phyloP scores from a whole-genome alignment of 2,329 filamentous ascomycete genomes.

The Aspergillus candidus region DNA sequence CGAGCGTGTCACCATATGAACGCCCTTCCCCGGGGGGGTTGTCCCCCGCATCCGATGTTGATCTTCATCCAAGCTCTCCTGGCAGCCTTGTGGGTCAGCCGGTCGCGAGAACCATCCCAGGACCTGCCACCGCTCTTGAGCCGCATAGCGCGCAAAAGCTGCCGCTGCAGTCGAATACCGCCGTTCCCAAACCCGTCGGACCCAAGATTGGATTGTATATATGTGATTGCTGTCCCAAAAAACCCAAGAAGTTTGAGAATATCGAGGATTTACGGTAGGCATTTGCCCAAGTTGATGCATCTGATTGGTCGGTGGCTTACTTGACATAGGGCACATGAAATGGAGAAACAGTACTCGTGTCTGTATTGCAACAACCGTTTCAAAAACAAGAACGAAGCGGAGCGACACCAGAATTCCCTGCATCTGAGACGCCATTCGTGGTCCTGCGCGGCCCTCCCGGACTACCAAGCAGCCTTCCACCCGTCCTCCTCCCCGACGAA shows the following conservation, averaged over 20 bases:
- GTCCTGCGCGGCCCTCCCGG: constrained; percentile 81
- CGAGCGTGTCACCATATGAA: constrained; percentile 58
- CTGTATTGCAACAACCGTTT: constrained; percentile 89
- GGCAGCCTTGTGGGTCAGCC: constrained; percentile 34
- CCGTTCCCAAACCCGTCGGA: constrained; percentile 27
- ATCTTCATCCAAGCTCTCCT: constrained; percentile 44
- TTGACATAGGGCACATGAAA: constrained; percentile 66
- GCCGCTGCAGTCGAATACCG: constrained; percentile 35
- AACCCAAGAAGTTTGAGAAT: constrained; percentile 90
- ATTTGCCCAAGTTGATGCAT: constrained; percentile 11
- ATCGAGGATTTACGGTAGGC: constrained; percentile 78
- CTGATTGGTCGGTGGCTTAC: neutral
- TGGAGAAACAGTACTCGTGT: constrained; percentile 95
- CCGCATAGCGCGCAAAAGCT: constrained; percentile 44
- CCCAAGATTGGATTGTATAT: constrained; percentile 56
- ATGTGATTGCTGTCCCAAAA: constrained; percentile 95
- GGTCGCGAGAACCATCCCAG: constrained; percentile 31
- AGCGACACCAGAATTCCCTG: constrained; percentile 91
- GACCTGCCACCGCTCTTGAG: constrained; percentile 31
- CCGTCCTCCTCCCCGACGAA: constrained; percentile 53
- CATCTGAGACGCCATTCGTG: constrained; percentile 90
- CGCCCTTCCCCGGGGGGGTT: constrained; percentile 55
- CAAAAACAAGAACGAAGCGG: constrained; percentile 98
- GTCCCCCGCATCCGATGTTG: constrained; percentile 53
- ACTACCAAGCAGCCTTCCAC: constrained; percentile 79